Base-by-base conservation (phyloP, 2,329 filamentous ascomycete species). In the Aspergillus bombycis region DNA sequence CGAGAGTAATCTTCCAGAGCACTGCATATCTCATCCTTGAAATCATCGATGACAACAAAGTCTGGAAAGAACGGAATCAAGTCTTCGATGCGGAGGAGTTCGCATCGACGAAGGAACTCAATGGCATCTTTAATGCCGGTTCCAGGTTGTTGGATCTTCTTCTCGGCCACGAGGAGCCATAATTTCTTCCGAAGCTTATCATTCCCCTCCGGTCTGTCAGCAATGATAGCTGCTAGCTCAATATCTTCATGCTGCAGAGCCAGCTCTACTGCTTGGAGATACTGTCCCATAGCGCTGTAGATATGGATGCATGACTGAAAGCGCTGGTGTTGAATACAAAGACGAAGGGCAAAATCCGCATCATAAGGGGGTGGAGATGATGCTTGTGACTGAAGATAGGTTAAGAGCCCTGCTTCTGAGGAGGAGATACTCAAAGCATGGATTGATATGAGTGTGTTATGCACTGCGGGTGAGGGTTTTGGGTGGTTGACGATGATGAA, bases 41-140 rank as follows among this genome's bases (percentile, higher is more conserved):
- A 99, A 77, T 98, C 95, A 75, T 99, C 95, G 66, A 99, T 98
- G 58, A 98, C 91, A 28, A 98, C 93, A 75, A 99, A 99, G 76
- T 99, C 95, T 0, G 95, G 95, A 80, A 99, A 99, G 82, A 99
- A 97, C 0, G 95, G 95, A 46, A 99, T 98, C 34, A 99, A 81
- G 73, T 99, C 95, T 80, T 99, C 95, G 67, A 99, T 99, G 67
- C 91, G 90, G 56, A 99, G 86, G 14, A 98, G 84, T 65, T 97
- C 93, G 76, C 94, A 97, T 11, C 93, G 89, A 70, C 93, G 92
- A 14, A 98, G 85, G 74, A 99, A 97, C 65, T 96, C 92, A 69
- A 99, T 96, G 2, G 95, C 95, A 36, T 90, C 86, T 79, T 93
- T 97, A 84, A 98, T 97, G 58, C 93, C 92, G 63, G 91, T 90